A percentile compares a stretch with the other conserved stretches of the same genome.
These are phyloP conservation scores for Phytophthora meadii DNA, from an alignment of 352 stramenopile species.

Conservation along the genomic window DNA sequence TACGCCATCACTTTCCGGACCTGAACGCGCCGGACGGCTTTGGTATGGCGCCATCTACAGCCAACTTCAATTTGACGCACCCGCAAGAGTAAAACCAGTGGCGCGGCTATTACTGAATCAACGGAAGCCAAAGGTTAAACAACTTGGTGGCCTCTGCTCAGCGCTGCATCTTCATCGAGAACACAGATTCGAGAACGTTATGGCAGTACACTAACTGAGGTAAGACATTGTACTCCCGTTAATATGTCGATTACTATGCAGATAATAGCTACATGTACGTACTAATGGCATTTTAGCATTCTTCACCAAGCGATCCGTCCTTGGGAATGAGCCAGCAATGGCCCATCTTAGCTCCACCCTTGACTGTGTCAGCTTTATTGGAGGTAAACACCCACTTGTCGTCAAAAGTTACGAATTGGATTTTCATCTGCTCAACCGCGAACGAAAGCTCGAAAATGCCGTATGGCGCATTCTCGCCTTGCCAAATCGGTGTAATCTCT, in stretches of 20 bases:
- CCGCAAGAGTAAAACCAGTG: conserved; percentile 3
- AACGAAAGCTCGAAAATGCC: conserved; percentile 82
- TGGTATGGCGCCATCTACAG: conserved; percentile 81
- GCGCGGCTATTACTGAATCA: too few species aligned
- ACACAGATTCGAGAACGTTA: too few species aligned
- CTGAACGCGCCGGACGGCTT: conserved; percentile 54
- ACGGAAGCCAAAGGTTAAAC: too few species aligned
- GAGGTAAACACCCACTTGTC: conserved; percentile 63
- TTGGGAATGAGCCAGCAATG: conserved; percentile 80
- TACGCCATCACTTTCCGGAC: conserved; percentile 71
- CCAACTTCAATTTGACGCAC: conserved; percentile 50
- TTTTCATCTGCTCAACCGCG: conserved; percentile 52
- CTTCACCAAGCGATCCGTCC: conserved; percentile 58
- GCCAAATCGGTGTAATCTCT: conserved; percentile 60
- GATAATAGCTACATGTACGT: too few species aligned
- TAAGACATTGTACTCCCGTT: too few species aligned
- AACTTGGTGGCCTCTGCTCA: too few species aligned
- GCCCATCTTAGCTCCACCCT: conserved; percentile 51
- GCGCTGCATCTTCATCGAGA: too few species aligned
- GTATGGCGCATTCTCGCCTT: conserved; percentile 62
- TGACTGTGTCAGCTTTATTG: conserved; percentile 45
- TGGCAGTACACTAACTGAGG: too few species aligned
- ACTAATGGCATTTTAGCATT: conserved; percentile 10
- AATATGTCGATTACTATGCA: too few species aligned
- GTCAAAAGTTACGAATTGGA: conserved; percentile 79